phyloP scores from a whole-genome alignment of 2,329 filamentous ascomycete genomes.

The Exophiala lecanii-corni region DNA sequence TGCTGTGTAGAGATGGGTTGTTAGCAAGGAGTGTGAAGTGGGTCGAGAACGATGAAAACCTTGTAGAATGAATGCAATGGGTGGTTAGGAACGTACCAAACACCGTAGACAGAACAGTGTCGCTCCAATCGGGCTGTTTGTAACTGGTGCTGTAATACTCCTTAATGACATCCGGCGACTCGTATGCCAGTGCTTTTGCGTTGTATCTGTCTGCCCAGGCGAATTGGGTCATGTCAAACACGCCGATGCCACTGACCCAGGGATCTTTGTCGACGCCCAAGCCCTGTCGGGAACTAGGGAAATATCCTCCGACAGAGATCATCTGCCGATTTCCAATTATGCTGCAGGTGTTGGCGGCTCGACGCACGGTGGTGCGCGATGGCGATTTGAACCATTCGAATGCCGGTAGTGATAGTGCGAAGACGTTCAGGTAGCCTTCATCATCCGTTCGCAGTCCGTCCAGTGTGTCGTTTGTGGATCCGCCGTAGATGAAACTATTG shows the following conservation, averaged over 20 bases:
- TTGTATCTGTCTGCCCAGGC: conserved; percentile 35
- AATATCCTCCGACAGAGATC: conserved; percentile 36
- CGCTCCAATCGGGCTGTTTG: conserved; percentile 10
- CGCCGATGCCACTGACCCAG: conserved; percentile 36
- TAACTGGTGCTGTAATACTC: conserved; percentile 31
- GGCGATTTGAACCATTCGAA: conserved; percentile 20
- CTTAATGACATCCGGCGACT: conserved; percentile 28
- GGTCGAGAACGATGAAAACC: too few relatives aligned
- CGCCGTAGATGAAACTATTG: conserved; percentile 18
- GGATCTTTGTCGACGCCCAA: conserved; percentile 28
- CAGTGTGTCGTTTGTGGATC: conserved; percentile 9
- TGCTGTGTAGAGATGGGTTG: background rate
- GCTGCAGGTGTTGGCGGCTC: conserved; percentile 29
- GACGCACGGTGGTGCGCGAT: conserved; percentile 24
- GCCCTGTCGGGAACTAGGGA: conserved; percentile 9
- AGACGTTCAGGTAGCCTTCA: conserved; percentile 20
- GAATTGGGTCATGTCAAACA: conserved; percentile 39
- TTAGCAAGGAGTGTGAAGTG: too few relatives aligned
- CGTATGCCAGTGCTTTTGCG: conserved; percentile 33
- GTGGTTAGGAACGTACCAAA: conserved; percentile 13
- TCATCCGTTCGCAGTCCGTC: conserved; percentile 10
- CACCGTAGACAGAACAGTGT: conserved; percentile 4
- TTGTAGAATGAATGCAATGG: too few relatives aligned
- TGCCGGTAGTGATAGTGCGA: conserved; percentile 18
- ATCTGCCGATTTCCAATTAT: conserved; percentile 38